Evolutionary conservation across 2,329 filamentous ascomycete genomes (phyloP), one percentile per base, ranked within the genome.

Genomic region (Ophiobolus disseminans): DNA sequence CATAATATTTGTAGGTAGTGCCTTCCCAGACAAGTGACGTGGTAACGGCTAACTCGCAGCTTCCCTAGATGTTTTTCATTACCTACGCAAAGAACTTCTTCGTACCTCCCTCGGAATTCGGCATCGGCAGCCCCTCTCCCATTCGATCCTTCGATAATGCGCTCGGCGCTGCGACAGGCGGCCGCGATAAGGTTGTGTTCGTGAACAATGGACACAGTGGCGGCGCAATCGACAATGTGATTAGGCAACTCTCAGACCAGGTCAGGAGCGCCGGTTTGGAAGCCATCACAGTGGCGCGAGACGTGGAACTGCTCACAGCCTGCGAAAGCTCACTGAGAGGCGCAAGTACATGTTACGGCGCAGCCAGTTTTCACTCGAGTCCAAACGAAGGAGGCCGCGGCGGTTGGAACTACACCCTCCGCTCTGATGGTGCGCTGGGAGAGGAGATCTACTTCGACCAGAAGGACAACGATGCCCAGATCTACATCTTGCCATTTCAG

Each of bases 341-440:
- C 14, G 85, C 88, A 1, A 88, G 87, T 10, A 76, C 73, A 1
- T 94, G 90, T 70, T 91, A 87, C 65, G 88, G 83, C 14, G 90
- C 88, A 7, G 82, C 88, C 1, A 83, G 88, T 4, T 93, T 95
- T 75, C 78, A 85, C 44, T 87, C 87, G 0, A 95, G 90, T 4
- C 90, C 91, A 0, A 80, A 73, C 1, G 86, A 94, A 74, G 90
- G 90, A 8, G 55, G 69, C 1, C 81, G 80, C 5, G 81, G 82
- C 1, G 73, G 82, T 35, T 96, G 92, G 92, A 95, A 94, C 73
- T 97, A 96, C 67, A 92, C 90, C 0, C 78, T 96, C 20, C 81
- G 89, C 47, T 86, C 86, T 2, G 92, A 96, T 67, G 87, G 87
- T 26, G 79, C 84, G 0, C 79, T 96, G 48, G 86, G 86, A 16